phyloP scores from a whole-genome alignment of 176 grass and related monocot species.

The Zoysia japonica region DNA sequence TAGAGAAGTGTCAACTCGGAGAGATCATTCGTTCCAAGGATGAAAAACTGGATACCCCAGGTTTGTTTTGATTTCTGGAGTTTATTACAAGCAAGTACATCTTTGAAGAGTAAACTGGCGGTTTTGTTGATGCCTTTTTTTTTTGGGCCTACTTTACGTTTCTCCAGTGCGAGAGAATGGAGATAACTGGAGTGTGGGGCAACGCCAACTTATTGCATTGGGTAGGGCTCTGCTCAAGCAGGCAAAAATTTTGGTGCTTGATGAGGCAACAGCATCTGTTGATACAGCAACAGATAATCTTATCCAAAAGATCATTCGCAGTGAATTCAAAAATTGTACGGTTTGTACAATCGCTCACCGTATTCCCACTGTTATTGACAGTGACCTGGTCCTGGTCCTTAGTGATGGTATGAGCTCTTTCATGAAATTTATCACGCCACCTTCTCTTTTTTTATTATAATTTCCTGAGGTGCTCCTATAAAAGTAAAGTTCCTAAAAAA shows the following conservation, averaged over 20 bases:
- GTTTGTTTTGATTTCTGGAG: constrained; percentile 47
- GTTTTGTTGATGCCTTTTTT: constrained; percentile 3
- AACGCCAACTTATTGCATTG: constrained; percentile 91
- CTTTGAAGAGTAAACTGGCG: background rate
- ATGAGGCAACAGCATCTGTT: constrained; percentile 97
- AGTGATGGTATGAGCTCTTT: constrained; percentile 65
- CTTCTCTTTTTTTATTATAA: constrained; percentile 1
- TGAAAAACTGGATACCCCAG: constrained; percentile 82
- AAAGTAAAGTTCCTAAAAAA: no score
- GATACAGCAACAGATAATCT: constrained; percentile 97
- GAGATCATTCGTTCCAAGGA: constrained; percentile 70
- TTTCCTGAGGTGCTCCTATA: background rate
- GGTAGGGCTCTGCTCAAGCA: constrained; percentile 92
- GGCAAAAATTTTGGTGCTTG: constrained; percentile 89
- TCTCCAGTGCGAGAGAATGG: constrained; percentile 89
- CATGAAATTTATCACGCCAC: background rate
- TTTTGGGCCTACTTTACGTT: background rate
- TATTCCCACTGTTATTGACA: constrained; percentile 97
- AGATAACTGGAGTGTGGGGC: constrained; percentile 99
- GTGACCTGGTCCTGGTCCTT: constrained; percentile 90
- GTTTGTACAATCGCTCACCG: constrained; percentile 97
- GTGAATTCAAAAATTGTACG: constrained; percentile 86
- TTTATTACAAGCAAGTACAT: background rate
- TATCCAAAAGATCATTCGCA: constrained; percentile 98
- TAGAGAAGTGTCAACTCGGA: constrained; percentile 97